Conservation (phyloP, 1,284 basidiomycete genomes). For the Ceratobasidium sp. region DNA sequence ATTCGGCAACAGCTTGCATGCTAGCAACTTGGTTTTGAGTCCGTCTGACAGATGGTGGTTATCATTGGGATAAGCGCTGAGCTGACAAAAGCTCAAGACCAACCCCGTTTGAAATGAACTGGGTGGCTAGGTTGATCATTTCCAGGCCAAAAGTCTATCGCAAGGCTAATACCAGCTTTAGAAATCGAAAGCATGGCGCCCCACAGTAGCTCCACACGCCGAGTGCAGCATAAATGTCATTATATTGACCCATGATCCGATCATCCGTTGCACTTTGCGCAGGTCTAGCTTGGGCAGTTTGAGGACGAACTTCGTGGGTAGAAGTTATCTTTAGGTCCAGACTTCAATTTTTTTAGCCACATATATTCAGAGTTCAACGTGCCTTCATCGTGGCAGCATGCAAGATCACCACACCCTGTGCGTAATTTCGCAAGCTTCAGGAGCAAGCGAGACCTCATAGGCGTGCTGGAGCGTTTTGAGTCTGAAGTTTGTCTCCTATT, state of each 20-base stretch:
- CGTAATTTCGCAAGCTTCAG: neutral
- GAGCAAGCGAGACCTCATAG: neutral
- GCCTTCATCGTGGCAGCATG: constrained; percentile 18
- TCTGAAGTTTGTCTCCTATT: neutral
- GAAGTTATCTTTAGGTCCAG: neutral
- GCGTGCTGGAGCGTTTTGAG: neutral
- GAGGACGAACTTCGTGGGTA: neutral
- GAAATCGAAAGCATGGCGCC: neutral
- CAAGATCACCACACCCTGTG: constrained; percentile 22
- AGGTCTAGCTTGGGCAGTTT: neutral
- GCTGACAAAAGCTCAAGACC: neutral
- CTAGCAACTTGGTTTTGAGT: neutral
- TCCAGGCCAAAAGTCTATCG: neutral
- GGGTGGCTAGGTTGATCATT: neutral
- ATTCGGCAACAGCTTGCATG: constrained; percentile 11
- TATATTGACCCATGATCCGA: neutral
- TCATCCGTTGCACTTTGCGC: neutral
- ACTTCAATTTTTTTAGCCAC: constrained; percentile 3
- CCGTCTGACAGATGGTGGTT: neutral
- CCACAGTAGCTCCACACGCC: neutral
- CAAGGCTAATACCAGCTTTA: neutral
- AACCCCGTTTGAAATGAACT: neutral
- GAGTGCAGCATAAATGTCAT: neutral
- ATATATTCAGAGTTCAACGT: constrained; percentile 20
- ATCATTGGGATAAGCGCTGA: neutral